Base-by-base conservation (phyloP, 441 rosid species). In the Aleurites moluccanus region DNA sequence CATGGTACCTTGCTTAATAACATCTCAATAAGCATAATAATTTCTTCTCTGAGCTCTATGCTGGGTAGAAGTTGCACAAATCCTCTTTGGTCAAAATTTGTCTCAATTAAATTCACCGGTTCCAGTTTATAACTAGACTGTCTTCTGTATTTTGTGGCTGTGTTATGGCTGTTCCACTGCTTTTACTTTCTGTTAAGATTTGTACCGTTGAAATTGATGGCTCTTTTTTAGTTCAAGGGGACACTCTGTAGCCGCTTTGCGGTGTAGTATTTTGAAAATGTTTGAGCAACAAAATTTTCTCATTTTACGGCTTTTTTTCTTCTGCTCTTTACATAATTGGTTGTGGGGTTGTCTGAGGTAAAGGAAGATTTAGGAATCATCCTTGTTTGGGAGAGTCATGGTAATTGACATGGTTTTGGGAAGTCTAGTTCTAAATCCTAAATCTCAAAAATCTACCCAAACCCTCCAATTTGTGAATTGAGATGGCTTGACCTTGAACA, bases 1-100 rank as follows among this genome's bases (percentile, higher is more conserved):
- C 6, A 15, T 10, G 21, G 52, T 57, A 42, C 57, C 77, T 65
- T 28, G 42, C 61, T 20, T 60, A 33, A 38, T 21, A 62, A 69
- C 57, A 74, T 67, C 63, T 61, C 71, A 75, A 70, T 77, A 80
- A 78, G 75, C 64, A 72, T 65, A 71, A 77, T 74, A 84, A 78
- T 72, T 64, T 72, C 56, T 82, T 77, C 80, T 67, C 74, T 50
- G 69, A 73, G 59, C 53, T 77, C 61, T 16, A 49, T 73, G 56
- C 72, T 42, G 56, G 67, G 72, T 65, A 65, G 82, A 52, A 73
- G 68, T 77, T 59, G 25, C 23, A n/a, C 66, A 53, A 13, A 18
- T 61, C 52, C 10, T 15, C 47, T 71, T 50, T 49, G 72, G 21
- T 55, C 50, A 55, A 73, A 65, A 62, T 62, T 65, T 60, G 16